These are phyloP conservation scores for Botrytis galanthina DNA, from an alignment of 2,329 filamentous ascomycete species.

Conservation along the genomic window DNA sequence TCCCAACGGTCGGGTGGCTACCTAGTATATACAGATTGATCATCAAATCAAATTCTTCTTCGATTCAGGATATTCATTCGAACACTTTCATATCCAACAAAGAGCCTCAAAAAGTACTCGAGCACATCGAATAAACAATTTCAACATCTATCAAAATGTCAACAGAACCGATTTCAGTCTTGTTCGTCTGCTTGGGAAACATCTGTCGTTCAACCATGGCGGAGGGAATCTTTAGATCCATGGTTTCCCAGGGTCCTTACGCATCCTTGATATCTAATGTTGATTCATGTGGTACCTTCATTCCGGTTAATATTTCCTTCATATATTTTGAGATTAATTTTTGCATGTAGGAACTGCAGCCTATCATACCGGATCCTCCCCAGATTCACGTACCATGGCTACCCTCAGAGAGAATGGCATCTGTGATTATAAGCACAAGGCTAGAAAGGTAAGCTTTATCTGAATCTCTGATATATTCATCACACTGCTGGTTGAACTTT, in stretches of 20 bases:
- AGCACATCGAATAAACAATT: neutral
- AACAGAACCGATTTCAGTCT: constrained; percentile 59
- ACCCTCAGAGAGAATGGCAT: constrained; percentile 75
- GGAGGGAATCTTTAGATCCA: constrained; percentile 82
- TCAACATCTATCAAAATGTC: neutral
- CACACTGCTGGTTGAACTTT: neutral
- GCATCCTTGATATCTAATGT: constrained; percentile 61
- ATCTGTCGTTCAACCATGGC: constrained; percentile 96
- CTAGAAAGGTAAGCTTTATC: constrained; percentile 60
- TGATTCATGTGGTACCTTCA: constrained; percentile 75
- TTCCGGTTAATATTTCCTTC: neutral
- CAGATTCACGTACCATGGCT: constrained; percentile 80
- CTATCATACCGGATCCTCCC: constrained; percentile 75
- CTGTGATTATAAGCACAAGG: constrained; percentile 70
- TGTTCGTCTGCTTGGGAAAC: constrained; percentile 96
- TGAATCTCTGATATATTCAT: neutral
- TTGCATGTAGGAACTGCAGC: constrained; percentile 51
- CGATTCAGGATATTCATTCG: neutral
- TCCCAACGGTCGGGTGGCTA: neutral
- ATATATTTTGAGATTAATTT: neutral
- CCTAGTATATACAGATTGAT: too few relatives aligned
- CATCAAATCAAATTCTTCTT: constrained; percentile 3
- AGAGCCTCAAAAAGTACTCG: neutral
- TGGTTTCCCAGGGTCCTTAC: constrained; percentile 61
- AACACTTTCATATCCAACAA: neutral